A percentile compares a stretch with the other conserved stretches of the same genome.
Conservation (phyloP, 1,284 basidiomycete species). For the Melampsora larici-populina region DNA sequence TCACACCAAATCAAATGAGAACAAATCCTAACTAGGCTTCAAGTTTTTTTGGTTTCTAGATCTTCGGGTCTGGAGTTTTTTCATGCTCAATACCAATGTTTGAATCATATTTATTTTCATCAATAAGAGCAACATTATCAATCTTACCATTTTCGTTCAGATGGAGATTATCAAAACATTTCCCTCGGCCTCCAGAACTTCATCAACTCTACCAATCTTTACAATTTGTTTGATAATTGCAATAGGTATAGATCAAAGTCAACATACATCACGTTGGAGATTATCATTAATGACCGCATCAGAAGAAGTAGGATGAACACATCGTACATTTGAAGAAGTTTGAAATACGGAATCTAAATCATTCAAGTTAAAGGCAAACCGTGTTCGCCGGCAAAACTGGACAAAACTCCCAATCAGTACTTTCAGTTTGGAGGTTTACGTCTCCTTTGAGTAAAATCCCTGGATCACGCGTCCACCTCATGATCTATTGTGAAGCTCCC, state of each 20-base stretch:
- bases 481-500: too few species aligned
- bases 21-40: not conserved
- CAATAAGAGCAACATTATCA: slow-evolving; percentile 57
- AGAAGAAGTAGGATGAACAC: slow-evolving; percentile 59
- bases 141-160: too few species aligned
- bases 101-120: slow-evolving; percentile 55
- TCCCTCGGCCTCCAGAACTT: slow-evolving; percentile 30
- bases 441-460: too few species aligned
- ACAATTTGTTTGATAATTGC: slow-evolving; percentile 58
- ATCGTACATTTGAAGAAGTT: slow-evolving; percentile 54
- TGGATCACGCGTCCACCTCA: too few species aligned
- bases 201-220: slow-evolving; percentile 51
- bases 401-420: too few species aligned
- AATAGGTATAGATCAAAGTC: slow-evolving; percentile 58
- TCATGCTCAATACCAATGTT: slow-evolving; percentile 46
- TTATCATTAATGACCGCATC: slow-evolving; percentile 58
- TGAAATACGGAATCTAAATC: not conserved
- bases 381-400: too few species aligned
- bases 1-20: not conserved
- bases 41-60: not conserved
- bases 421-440: too few species aligned
- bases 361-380: too few species aligned
- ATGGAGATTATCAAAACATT: slow-evolving; percentile 48
- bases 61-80: slow-evolving; percentile 41
- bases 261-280: slow-evolving; percentile 58